A percentile compares a stretch with the other conserved stretches of the same genome.
Evolutionary conservation across 805 yeast genomes (phyloP).

Genomic region (Wickerhamomyces ciferrii): DNA sequence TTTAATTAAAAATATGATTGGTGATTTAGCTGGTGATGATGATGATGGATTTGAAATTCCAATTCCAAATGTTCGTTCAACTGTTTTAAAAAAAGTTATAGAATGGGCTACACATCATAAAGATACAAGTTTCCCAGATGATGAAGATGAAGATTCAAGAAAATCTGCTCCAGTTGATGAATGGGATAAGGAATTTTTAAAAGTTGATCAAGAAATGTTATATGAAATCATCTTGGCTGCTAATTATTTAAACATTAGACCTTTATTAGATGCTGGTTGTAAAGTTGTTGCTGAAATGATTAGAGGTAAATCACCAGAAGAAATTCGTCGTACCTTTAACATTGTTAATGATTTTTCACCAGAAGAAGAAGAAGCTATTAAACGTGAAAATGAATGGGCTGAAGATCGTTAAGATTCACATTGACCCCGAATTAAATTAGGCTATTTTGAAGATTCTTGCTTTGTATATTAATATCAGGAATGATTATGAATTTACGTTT

Average conservation of each 20-base stretch:
- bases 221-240: slow-evolving; percentile 81
- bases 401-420: slow-evolving; percentile 63
- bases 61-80: slow-evolving; percentile 83
- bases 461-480: background rate
- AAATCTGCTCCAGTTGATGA: slow-evolving; percentile 90
- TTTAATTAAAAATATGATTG: slow-evolving; percentile 80
- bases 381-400: slow-evolving; percentile 89
- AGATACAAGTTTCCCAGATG: slow-evolving; percentile 71
- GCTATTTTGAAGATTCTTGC: background rate
- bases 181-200: slow-evolving; percentile 92
- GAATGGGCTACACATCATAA: slow-evolving; percentile 97
- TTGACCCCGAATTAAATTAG: too few relatives aligned
- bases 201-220: slow-evolving; percentile 89
- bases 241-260: slow-evolving; percentile 70
- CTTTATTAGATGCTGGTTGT: slow-evolving; percentile 73
- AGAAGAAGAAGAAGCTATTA: slow-evolving; percentile 83
- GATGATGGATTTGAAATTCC: slow-evolving; percentile 78
- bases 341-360: slow-evolving; percentile 81
- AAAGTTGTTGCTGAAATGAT: slow-evolving; percentile 83
- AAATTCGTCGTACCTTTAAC: slow-evolving; percentile 73
- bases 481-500: background rate
- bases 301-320: slow-evolving; percentile 74
- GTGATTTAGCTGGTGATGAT: slow-evolving; percentile 62
- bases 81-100: slow-evolving; percentile 82
- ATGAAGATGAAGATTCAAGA: slow-evolving; percentile 78